Evolutionary conservation across 768 basidiomycete genomes (phyloP).

Genomic region (Pleurotus citrinopileatus): DNA sequence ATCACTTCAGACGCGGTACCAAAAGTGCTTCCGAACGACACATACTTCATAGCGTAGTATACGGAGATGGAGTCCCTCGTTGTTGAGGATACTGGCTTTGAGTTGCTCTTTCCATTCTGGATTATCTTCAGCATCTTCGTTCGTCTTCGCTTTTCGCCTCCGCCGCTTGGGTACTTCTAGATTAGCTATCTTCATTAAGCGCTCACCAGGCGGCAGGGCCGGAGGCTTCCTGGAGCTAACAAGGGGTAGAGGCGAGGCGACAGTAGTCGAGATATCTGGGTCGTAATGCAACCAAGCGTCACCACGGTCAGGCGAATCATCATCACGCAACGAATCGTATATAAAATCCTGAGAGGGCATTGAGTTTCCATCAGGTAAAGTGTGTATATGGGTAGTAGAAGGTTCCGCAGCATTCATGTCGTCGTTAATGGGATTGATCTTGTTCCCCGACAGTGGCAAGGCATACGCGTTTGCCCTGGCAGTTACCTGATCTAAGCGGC

Average conservation of each 20-base stretch:
- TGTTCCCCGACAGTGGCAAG: constrained; percentile 5
- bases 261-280: constrained; percentile 16
- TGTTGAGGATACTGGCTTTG: constrained; percentile 37
- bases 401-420: background rate
- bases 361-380: background rate
- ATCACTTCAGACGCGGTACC: background rate
- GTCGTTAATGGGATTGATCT: background rate
- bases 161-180: constrained; percentile 10
- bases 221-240: background rate
- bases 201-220: constrained; percentile 6
- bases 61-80: constrained; percentile 48
- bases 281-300: constrained; percentile 34
- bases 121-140: constrained; percentile 24
- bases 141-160: background rate
- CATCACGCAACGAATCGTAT: constrained; percentile 10
- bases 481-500: background rate
- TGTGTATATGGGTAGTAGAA: background rate
- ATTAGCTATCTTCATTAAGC: constrained; percentile 13
- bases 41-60: constrained; percentile 67
- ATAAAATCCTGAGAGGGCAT: constrained; percentile 3
- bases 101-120: constrained; percentile 41
- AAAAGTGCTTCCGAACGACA: background rate
- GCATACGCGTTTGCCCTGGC: constrained; percentile 6
- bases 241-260: background rate
- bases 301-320: constrained; percentile 19